Evolutionary conservation across 106 monocot species (phyloP).

Genomic region (Acorus calamus): DNA sequence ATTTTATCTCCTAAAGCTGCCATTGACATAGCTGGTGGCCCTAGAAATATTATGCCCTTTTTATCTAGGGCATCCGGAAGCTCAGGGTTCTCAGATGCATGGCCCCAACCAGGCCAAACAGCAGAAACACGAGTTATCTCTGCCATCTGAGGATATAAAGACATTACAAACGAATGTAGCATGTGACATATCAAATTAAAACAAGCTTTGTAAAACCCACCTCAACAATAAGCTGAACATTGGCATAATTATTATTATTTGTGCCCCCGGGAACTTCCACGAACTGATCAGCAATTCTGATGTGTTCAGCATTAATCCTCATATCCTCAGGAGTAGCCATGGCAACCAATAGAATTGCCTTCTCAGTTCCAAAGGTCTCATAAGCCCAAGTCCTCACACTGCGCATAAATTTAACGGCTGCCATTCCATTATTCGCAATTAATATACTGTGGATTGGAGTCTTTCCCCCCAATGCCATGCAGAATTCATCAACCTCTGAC

Average conservation of each 20-base stretch:
- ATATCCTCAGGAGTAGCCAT: slow-evolving; percentile 99
- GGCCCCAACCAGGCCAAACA: slow-evolving; percentile 99
- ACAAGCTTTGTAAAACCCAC: slow-evolving; percentile 20
- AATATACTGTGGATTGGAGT: slow-evolving; percentile 87
- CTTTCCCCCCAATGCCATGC: slow-evolving; percentile 78
- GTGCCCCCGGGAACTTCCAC: slow-evolving; percentile 97
- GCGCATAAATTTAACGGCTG: slow-evolving; percentile 93
- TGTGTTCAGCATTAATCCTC: slow-evolving; percentile 95
- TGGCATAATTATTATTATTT: slow-evolving; percentile 98
- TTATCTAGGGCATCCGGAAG: slow-evolving; percentile 80
- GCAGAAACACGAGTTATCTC: slow-evolving; percentile 91
- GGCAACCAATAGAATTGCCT: slow-evolving; percentile 80
- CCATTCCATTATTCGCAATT: slow-evolving; percentile 99
- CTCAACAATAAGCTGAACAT: slow-evolving; percentile 99
- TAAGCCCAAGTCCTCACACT: slow-evolving; percentile 90
- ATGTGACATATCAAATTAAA: no score
- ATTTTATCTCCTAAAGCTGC: slow-evolving; percentile 95
- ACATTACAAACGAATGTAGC: not conserved
- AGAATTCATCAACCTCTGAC: slow-evolving; percentile 80
- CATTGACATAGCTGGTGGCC: slow-evolving; percentile 88
- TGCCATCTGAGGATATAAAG: slow-evolving; percentile 46
- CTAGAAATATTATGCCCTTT: slow-evolving; percentile 94
- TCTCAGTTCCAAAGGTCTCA: slow-evolving; percentile 89
- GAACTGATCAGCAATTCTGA: slow-evolving; percentile 98
- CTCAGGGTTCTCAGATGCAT: slow-evolving; percentile 98